A percentile compares a stretch with the other conserved stretches of the same genome.
These are phyloP conservation scores for Beauveria asiatica DNA, from an alignment of 2,329 filamentous ascomycete species.

Conservation along the genomic window DNA sequence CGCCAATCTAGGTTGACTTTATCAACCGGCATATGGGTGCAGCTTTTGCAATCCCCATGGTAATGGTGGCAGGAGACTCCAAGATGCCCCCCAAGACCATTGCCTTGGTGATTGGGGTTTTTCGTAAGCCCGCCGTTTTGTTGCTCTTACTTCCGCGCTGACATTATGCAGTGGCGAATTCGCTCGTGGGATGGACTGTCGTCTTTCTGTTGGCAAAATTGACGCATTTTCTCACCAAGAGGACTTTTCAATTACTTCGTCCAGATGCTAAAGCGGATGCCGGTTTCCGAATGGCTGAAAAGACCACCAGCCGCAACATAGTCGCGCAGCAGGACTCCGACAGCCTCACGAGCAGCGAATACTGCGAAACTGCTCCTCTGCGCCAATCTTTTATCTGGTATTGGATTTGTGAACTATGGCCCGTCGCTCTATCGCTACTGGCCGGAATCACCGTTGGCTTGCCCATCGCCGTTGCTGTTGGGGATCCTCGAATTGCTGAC, in stretches of 20 bases:
- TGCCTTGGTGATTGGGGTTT: conserved; percentile 35
- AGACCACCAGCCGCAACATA: neutral
- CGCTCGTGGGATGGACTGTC: conserved; percentile 26
- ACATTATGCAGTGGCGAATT: conserved; percentile 25
- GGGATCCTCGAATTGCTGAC: conserved; percentile 34
- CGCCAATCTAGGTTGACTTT: conserved; percentile 33
- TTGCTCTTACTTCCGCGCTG: conserved; percentile 1
- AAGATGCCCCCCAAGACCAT: conserved; percentile 24
- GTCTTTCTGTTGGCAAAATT: conserved; percentile 20
- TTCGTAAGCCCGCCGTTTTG: conserved; percentile 28
- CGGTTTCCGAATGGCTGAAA: neutral
- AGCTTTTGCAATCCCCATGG: conserved; percentile 41
- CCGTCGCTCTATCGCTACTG: conserved; percentile 24
- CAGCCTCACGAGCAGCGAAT: neutral
- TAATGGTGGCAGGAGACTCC: conserved; percentile 32
- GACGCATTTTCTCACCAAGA: conserved; percentile 14
- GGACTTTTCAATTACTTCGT: neutral
- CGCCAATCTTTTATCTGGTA: conserved; percentile 1
- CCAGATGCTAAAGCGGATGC: too few species aligned
- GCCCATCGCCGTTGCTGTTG: conserved; percentile 27
- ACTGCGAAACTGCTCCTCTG: neutral
- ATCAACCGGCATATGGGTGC: conserved; percentile 43
- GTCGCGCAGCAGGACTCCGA: neutral
- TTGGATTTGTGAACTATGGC: conserved; percentile 15
- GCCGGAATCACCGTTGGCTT: conserved; percentile 30